Percentiles rank a stretch among this genome's conserved stretches.
phyloP scores from a whole-genome alignment of 768 basidiomycete species.

The Mycena alexandri region DNA sequence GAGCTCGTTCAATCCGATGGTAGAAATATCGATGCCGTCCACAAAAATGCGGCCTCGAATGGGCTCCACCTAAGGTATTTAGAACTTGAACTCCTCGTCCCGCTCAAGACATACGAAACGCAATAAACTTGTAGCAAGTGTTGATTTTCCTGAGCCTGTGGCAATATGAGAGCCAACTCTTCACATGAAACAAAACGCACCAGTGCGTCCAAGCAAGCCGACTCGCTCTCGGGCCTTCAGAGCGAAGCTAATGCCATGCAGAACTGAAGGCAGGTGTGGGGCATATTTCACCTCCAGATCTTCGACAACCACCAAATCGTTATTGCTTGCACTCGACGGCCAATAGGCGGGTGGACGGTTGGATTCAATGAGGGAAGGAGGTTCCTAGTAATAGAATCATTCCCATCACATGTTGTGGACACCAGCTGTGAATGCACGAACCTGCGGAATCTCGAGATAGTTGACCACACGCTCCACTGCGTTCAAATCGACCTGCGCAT shows the following conservation, averaged over 20 bases:
- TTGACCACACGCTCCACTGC: conserved; percentile 94
- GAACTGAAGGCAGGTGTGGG: conserved; percentile 85
- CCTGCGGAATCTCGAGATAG: conserved; percentile 90
- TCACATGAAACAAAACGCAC: too few relatives aligned
- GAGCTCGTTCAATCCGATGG: too few relatives aligned
- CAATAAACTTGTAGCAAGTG: conserved; percentile 75
- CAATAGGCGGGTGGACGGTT: conserved; percentile 91
- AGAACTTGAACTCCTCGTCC: too few relatives aligned
- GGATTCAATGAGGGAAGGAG: conserved; percentile 79
- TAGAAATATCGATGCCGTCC: too few relatives aligned
- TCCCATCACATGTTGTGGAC: too few relatives aligned
- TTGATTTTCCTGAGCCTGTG: too few relatives aligned
- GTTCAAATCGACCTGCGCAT: too few relatives aligned
- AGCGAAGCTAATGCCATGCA: conserved; percentile 82
- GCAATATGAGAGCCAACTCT: too few relatives aligned
- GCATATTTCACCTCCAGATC: conserved; percentile 87
- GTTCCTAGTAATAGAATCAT: too few relatives aligned
- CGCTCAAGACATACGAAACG: conserved; percentile 61
- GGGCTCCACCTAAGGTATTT: too few relatives aligned
- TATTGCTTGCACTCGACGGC: conserved; percentile 79
- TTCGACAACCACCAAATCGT: conserved; percentile 75
- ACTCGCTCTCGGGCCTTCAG: conserved; percentile 81
- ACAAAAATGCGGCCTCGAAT: too few relatives aligned
- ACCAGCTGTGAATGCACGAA: too few relatives aligned
- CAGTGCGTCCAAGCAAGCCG: conserved; percentile 74